Percentiles rank a stretch among this genome's conserved stretches.
Conservation (phyloP, 257 asterid species). For the Ilex asprella region DNA sequence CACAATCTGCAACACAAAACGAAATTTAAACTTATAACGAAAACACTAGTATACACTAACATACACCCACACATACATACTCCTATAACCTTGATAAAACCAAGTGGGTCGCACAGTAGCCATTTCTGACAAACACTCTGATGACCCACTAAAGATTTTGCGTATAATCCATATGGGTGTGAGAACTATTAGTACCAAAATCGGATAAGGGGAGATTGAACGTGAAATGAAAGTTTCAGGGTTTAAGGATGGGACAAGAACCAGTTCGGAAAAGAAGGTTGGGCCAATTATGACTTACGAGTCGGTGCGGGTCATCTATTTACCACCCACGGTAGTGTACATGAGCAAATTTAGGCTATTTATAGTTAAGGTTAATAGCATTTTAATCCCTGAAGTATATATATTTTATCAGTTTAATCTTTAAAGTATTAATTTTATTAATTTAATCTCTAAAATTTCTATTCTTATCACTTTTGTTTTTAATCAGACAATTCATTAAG, state of each 20-base stretch:
- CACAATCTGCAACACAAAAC: conserved; percentile 27
- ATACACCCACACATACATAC: too few species aligned
- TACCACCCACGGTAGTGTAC: too few species aligned
- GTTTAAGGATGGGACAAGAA: neutral
- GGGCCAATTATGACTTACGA: neutral
- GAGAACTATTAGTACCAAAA: neutral
- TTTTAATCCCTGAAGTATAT: too few species aligned
- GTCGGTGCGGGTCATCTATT: neutral
- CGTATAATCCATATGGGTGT: neutral
- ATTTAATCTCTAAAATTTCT: too few species aligned
- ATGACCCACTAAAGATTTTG: conserved; percentile 1
- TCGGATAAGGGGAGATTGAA: neutral
- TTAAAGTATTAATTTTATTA: too few species aligned
- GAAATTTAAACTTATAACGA: neutral
- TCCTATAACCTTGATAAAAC: conserved; percentile 36
- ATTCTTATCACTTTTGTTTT: too few species aligned
- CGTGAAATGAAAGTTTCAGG: neutral
- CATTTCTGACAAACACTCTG: conserved; percentile 14
- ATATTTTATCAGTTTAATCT: too few species aligned
- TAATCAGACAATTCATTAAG: too few species aligned
- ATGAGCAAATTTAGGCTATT: too few species aligned
- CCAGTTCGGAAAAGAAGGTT: neutral
- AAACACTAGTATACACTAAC: too few species aligned
- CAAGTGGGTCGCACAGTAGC: conserved; percentile 35
- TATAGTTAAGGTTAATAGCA: too few species aligned